These are phyloP conservation scores for Eutypa lata DNA, from an alignment of 2,329 filamentous ascomycete genomes.

Conservation along the genomic window DNA sequence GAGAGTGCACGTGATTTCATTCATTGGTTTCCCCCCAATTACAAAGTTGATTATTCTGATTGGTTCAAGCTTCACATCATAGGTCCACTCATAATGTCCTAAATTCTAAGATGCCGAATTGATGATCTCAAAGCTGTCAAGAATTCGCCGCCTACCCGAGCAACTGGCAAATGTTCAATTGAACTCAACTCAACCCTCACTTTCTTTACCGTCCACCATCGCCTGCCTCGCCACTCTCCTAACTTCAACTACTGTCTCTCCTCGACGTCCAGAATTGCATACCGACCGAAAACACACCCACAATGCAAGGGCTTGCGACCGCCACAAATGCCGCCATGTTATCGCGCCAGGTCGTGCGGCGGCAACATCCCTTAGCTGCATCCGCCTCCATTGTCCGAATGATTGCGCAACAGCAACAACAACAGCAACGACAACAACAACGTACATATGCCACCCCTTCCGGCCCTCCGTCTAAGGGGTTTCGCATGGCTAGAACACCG, in stretches of 20 bases:
- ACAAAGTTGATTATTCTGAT: neutral
- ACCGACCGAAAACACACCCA: neutral
- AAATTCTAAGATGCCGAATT: neutral
- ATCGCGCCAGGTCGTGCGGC: conserved; percentile 29
- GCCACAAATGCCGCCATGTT: conserved; percentile 23
- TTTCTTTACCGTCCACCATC: neutral
- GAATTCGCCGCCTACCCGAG: neutral
- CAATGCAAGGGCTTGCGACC: conserved; percentile 30
- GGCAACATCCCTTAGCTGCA: conserved; percentile 18
- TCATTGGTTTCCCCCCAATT: neutral
- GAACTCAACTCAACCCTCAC: too few species aligned
- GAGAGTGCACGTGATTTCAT: too few species aligned
- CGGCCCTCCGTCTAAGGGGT: conserved; percentile 75
- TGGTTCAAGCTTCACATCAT: neutral
- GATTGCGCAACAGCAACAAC: too few species aligned
- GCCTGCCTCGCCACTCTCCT: neutral
- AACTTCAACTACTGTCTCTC: too few species aligned
- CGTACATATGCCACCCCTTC: conserved; percentile 63
- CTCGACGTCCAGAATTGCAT: neutral
- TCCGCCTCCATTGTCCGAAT: conserved; percentile 23
- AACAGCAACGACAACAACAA: too few species aligned
- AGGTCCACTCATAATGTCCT: neutral
- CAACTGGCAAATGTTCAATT: too few species aligned
- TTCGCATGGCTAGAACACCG: conserved; percentile 70
- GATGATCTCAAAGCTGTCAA: neutral